Base-by-base conservation (phyloP, 2,329 filamentous ascomycete genomes). In the Podosphaera xanthii region DNA sequence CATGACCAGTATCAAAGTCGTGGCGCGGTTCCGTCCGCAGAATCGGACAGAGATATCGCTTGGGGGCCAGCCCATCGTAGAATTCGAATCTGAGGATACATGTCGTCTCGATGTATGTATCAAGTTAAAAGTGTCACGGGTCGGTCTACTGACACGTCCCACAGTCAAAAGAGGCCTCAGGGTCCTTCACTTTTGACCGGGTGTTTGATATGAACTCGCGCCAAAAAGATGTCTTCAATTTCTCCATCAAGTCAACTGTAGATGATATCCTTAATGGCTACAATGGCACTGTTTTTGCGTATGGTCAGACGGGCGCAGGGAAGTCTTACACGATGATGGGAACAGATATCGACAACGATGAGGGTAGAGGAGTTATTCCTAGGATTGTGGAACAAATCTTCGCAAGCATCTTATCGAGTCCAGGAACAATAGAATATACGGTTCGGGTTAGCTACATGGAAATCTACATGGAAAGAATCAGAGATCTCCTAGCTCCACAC, bases 251-350 rank as follows among this genome's bases (percentile, higher is more conserved):
- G 64, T 81, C 87, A 34, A 97, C 92, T 30, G 92, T 98, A 65
- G 91, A 97, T 74, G 92, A 97, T 71, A 96, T 98, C 65, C 79
- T 98, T 64, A 95, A 97, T 73, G 92, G 92, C 64, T 98, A 98
- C 80, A 98, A 98, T 75, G 92, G 91, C 70, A 97, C 91, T 12
- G 91, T 98, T 65, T 97, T 98, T 68, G 92, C 92, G 63, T 98
- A 98, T 71, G 92, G 92, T 64, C 92, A 97, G 77, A 98, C 92
- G 0, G 92, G 92, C 72, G 90, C 91, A 10, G 92, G 92, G 76
- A 98, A 98, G 77, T 97, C 92, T 31, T 97, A 94, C 71, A 97
- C 92, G 58, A 98, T 98, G 92, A 94, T 94, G 88, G 87, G 87
- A 62, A 86, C 86, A 57, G 90, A 91, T 72, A 96, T 98, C 73